Conservation (phyloP, 805 yeast genomes). For the Spathaspora sp. region DNA sequence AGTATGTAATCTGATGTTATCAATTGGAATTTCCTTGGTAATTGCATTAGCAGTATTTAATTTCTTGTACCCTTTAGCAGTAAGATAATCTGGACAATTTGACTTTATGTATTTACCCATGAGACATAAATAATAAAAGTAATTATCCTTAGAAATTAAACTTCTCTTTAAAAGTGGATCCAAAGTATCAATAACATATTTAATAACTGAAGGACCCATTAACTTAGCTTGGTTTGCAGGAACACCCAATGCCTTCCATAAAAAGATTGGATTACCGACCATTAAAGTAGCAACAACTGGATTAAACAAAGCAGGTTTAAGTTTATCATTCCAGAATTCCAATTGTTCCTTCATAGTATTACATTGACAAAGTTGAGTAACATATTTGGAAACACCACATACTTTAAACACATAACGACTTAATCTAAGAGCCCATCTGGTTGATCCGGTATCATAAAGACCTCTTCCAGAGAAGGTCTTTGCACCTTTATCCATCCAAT, state of each 20-base stretch:
- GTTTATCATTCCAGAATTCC: slow-evolving; percentile 56
- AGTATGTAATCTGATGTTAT: slow-evolving; percentile 72
- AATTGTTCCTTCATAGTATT: slow-evolving; percentile 60
- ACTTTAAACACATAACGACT: slow-evolving; percentile 57
- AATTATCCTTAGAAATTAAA: slow-evolving; percentile 66
- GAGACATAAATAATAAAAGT: slow-evolving; percentile 70
- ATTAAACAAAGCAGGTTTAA: slow-evolving; percentile 69
- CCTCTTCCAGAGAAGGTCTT: slow-evolving; percentile 63
- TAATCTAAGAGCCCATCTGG: slow-evolving; percentile 79
- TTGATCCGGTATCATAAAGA: slow-evolving; percentile 76
- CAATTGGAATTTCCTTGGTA: slow-evolving; percentile 47
- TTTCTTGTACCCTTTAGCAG: slow-evolving; percentile 51
- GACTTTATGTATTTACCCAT: slow-evolving; percentile 54
- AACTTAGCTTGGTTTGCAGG: slow-evolving; percentile 80
- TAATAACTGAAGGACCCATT: slow-evolving; percentile 70
- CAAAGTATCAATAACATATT: slow-evolving; percentile 72
- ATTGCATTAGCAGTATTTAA: slow-evolving; percentile 32
- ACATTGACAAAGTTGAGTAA: slow-evolving; percentile 54
- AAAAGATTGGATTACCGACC: slow-evolving; percentile 78
- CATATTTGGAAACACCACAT: slow-evolving; percentile 49
- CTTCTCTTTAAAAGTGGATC: slow-evolving; percentile 70
- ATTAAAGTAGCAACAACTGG: slow-evolving; percentile 63
- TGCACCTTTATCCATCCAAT: slow-evolving; percentile 66
- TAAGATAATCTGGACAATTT: slow-evolving; percentile 77
- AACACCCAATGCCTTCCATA: slow-evolving; percentile 90